Percentiles rank a stretch among this genome's conserved stretches.
phyloP scores from a whole-genome alignment of 371 early-diverging fungal species.

The Mucor lusitanicus region DNA sequence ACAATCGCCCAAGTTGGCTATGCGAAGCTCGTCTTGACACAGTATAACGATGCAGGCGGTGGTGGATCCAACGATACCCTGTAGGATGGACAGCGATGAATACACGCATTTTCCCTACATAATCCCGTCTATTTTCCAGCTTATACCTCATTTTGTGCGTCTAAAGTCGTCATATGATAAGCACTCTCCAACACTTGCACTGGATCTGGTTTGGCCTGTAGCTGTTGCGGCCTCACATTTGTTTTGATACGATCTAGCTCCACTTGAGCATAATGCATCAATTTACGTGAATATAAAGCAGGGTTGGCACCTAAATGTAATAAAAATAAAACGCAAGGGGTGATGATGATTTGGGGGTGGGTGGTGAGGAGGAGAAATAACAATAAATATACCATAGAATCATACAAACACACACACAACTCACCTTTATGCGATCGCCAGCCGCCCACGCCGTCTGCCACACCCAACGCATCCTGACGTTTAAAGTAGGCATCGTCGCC shows the following conservation, averaged over 20 bases:
- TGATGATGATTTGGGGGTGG: neutral
- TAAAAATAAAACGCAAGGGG: neutral
- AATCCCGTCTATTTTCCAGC: neutral
- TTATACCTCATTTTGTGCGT: constrained; percentile 70
- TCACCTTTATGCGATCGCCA: constrained; percentile 63
- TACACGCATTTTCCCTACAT: neutral
- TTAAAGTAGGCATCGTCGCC: constrained; percentile 86
- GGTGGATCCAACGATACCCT: constrained; percentile 83
- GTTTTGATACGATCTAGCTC: constrained; percentile 69
- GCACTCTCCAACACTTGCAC: constrained; percentile 70
- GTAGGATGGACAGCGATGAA: neutral
- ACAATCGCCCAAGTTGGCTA: constrained; percentile 93
- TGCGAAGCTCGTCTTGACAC: constrained; percentile 83
- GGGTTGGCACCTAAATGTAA: constrained; percentile 72
- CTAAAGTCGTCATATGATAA: constrained; percentile 65
- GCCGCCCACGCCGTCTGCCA: constrained; percentile 87
- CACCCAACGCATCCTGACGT: constrained; percentile 76
- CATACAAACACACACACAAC: too few relatives aligned
- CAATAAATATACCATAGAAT: too few relatives aligned
- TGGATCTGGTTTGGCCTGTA: constrained; percentile 45
- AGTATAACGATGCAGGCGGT: constrained; percentile 88
- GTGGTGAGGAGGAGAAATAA: neutral
- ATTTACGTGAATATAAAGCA: constrained; percentile 81
- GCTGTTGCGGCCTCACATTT: constrained; percentile 30
- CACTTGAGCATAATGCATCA: constrained; percentile 86